Evolutionary conservation across 345 rosid genomes (phyloP), one percentile per base, ranked within the genome.

Genomic region (Ailanthus altissimus): DNA sequence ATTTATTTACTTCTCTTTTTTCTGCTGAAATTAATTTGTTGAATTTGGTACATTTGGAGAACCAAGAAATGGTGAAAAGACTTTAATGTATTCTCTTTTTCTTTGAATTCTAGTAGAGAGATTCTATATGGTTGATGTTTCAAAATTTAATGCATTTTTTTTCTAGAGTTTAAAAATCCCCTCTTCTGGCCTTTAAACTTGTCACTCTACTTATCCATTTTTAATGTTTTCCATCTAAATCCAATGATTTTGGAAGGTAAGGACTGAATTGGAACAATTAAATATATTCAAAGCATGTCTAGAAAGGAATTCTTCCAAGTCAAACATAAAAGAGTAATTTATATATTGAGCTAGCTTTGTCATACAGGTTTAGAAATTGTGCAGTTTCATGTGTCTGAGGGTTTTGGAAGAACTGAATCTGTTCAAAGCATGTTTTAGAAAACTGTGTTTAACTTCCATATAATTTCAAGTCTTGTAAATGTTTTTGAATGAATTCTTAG

Each of bases 251-350:
- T 45, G 2, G 6, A 32, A 36, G 23, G 10, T 9, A 51, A 46
- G 10, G 45, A 18, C 15, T 57, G 51, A 72, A 72, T 46, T 42
- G 28, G 46, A 70, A 70, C 13, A 72, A 57, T 15, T 56, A 51
- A 72, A 72, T 57, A 8, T 72, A 53, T 72, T 72, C 65, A 43
- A 42, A 42, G 14, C 64, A 56, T 57, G 53, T 26, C 40, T 40
- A 40, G 14, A 16, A 42, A 21, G 38, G 3, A 32, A 32, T 32
- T 1, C 38, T 32, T 32, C 38, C 38, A 3, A 32, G 38, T 1
- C 38, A 32, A 32, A 32, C 38, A 32, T 32, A 32, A 32, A 32
- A 32, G 38, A 32, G 38, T 32, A 32, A 32, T 32, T 32, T 32
- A 32, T 32, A 32, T 32, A 32, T 32, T 32, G 38, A 32, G 38